phyloP scores from a whole-genome alignment of 2,329 filamentous ascomycete species.

The Cladosporium halotolerans region DNA sequence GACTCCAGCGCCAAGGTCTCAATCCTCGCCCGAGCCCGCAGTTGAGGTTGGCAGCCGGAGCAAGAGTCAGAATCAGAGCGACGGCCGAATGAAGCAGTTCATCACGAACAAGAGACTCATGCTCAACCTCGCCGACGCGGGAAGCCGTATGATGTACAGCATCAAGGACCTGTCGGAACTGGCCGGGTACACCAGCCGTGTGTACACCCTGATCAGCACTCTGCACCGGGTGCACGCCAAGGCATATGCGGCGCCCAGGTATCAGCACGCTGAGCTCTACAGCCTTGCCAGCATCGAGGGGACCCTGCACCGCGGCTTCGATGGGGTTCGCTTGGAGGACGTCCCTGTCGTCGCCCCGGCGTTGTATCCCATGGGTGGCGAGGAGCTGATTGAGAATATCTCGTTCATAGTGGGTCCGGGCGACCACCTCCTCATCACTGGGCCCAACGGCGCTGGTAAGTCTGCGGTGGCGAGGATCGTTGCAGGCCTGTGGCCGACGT shows the following conservation, averaged over 20 bases:
- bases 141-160: slow-evolving; percentile 98
- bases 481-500: slow-evolving; percentile 91
- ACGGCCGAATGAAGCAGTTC: slow-evolving; percentile 92
- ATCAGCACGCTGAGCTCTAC: slow-evolving; percentile 69
- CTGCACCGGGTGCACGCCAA: slow-evolving; percentile 88
- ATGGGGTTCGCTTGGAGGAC: slow-evolving; percentile 86
- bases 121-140: slow-evolving; percentile 92
- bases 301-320: slow-evolving; percentile 89
- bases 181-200: slow-evolving; percentile 89
- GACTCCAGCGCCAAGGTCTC: slow-evolving; percentile 38
- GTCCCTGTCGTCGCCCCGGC: slow-evolving; percentile 87
- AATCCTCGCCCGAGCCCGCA: slow-evolving; percentile 16
- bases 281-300: slow-evolving; percentile 88
- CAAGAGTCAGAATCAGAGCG: slow-evolving; percentile 17
- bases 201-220: slow-evolving; percentile 92
- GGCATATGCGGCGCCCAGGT: slow-evolving; percentile 68
- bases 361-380: slow-evolving; percentile 82
- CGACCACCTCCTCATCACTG: slow-evolving; percentile 90
- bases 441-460: slow-evolving; percentile 91
- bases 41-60: not conserved
- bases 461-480: slow-evolving; percentile 80
- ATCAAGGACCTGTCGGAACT: slow-evolving; percentile 97
- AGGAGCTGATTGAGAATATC: slow-evolving; percentile 81
- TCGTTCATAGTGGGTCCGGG: slow-evolving; percentile 85
- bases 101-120: slow-evolving; percentile 98